phyloP scores from a whole-genome alignment of 345 rosid genomes.

The Populus tremula region DNA sequence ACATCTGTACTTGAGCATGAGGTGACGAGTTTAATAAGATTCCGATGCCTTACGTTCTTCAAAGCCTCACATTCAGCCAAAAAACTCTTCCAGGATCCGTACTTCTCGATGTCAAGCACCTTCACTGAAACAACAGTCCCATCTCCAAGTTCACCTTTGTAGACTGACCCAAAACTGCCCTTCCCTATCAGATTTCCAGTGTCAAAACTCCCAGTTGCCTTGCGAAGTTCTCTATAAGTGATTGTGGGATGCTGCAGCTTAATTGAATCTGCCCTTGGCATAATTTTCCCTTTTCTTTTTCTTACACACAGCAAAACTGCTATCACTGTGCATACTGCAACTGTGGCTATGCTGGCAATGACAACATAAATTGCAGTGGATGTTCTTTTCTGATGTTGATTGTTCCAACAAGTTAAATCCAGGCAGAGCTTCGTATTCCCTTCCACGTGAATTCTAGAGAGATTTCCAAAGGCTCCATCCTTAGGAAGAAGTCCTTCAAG shows the following conservation, averaged over 20 bases:
- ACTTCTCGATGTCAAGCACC: slow-evolving; percentile 34
- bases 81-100: slow-evolving; percentile 44
- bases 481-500: slow-evolving; percentile 43
- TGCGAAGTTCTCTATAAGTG: slow-evolving; percentile 44
- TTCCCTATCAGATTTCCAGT: slow-evolving; percentile 39
- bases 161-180: slow-evolving; percentile 45
- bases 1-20: slow-evolving; percentile 50
- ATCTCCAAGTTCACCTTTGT: slow-evolving; percentile 28
- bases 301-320: slow-evolving; percentile 14
- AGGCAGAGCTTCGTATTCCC: slow-evolving; percentile 34
- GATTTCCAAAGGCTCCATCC: slow-evolving; percentile 31
- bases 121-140: slow-evolving; percentile 39
- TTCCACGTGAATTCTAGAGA: slow-evolving; percentile 19
- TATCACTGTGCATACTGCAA: slow-evolving; percentile 16
- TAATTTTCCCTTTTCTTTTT: slow-evolving; percentile 19
- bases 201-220: slow-evolving; percentile 39
- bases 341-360: slow-evolving; percentile 5
- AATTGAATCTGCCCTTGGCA: slow-evolving; percentile 2
- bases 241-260: slow-evolving; percentile 24
- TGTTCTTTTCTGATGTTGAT: slow-evolving; percentile 5
- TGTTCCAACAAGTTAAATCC: slow-evolving; percentile 13
- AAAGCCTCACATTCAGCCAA: slow-evolving; percentile 50
- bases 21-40: slow-evolving; percentile 51
- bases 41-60: slow-evolving; percentile 45
- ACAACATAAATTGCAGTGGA: slow-evolving; percentile 17